Percentiles rank a stretch among this genome's conserved stretches.
phyloP scores from a whole-genome alignment of 2,329 filamentous ascomycete species.

The Sarocladium oryzae region DNA sequence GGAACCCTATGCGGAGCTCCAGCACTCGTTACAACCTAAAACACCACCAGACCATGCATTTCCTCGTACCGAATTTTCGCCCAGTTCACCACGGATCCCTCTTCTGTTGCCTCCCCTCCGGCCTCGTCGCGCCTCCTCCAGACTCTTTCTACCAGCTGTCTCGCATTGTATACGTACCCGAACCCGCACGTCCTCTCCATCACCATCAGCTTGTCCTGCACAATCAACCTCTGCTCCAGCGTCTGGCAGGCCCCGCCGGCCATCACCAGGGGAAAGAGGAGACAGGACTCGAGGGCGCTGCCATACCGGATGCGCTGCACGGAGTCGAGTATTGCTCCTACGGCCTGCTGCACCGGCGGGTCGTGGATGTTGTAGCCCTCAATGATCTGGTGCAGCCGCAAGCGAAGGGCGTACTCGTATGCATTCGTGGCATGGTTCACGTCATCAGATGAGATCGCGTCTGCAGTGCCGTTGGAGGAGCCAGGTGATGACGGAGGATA shows the following conservation, averaged over 20 bases:
- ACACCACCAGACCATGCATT: conserved; percentile 28
- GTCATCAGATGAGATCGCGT: conserved; percentile 15
- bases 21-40: conserved; percentile 16
- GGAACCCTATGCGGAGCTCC: too few relatives aligned
- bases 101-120: conserved; percentile 21
- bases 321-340: conserved; percentile 28
- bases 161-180: conserved; percentile 33
- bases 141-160: conserved; percentile 32
- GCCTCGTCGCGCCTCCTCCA: conserved; percentile 27
- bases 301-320: conserved; percentile 34
- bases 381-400: conserved; percentile 35
- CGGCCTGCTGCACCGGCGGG: conserved; percentile 22
- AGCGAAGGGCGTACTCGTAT: conserved; percentile 34
- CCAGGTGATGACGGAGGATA: background rate
- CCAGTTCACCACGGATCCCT: conserved; percentile 25
- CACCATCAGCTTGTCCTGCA: conserved; percentile 33
- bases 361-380: conserved; percentile 33
- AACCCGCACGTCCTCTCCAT: conserved; percentile 38
- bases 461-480: background rate
- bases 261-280: conserved; percentile 36
- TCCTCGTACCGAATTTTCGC: conserved; percentile 28
- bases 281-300: conserved; percentile 32
- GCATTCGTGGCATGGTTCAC: conserved; percentile 28
- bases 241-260: conserved; percentile 30
- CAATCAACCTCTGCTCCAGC: conserved; percentile 29